phyloP scores from a whole-genome alignment of 768 basidiomycete genomes.

The Pisolithus orientalis region DNA sequence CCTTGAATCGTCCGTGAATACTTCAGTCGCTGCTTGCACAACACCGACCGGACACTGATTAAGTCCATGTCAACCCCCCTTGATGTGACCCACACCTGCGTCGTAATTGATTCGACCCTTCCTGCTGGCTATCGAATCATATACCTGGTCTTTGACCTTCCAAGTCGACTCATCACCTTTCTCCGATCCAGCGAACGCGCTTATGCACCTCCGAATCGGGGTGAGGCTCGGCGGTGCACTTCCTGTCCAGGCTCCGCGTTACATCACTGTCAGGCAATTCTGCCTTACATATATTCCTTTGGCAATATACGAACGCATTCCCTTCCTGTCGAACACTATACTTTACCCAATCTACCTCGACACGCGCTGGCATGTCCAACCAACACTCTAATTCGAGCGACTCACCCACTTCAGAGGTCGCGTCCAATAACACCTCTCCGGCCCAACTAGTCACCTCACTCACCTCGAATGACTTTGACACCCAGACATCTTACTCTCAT shows the following conservation, averaged over 20 bases:
- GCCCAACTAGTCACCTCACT: constrained; percentile 32
- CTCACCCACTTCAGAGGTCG: constrained; percentile 41
- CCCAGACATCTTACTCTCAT: constrained; percentile 17
- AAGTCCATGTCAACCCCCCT: constrained; percentile 24
- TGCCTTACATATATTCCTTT: constrained; percentile 16
- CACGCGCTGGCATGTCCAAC: constrained; percentile 38
- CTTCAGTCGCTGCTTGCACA: constrained; percentile 18
- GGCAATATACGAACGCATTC: constrained; percentile 9
- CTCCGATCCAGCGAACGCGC: constrained; percentile 19
- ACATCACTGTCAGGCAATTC: neutral
- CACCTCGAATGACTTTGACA: constrained; percentile 30
- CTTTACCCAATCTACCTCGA: constrained; percentile 5
- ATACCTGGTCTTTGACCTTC: neutral
- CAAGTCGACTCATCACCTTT: constrained; percentile 4
- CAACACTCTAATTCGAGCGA: constrained; percentile 42
- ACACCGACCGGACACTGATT: constrained; percentile 21
- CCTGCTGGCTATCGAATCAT: neutral
- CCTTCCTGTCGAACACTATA: constrained; percentile 14
- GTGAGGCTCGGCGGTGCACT: neutral
- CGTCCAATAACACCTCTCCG: constrained; percentile 41
- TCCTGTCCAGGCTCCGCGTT: neutral
- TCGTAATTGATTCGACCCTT: constrained; percentile 13
- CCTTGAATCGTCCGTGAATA: constrained; percentile 10
- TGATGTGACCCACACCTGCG: constrained; percentile 9
- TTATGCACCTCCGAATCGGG: constrained; percentile 24